A percentile compares a stretch with the other conserved stretches of the same genome.
Evolutionary conservation across 148 eudicot genomes (phyloP).

Genomic region (Rhododendron henanense): DNA sequence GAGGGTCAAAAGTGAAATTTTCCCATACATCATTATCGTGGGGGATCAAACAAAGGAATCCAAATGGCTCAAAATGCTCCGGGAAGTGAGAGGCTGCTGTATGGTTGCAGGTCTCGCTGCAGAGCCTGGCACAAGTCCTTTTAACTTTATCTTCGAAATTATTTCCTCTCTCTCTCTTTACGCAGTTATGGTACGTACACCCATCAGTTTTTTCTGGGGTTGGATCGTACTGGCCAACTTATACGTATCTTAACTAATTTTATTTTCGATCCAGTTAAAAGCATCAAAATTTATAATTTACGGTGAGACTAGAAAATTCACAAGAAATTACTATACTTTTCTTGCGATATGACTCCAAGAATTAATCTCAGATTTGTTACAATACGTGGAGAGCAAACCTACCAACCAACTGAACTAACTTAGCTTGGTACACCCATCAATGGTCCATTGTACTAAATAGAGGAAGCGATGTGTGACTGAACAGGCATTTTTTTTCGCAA

Average conservation of each 20-base stretch:
- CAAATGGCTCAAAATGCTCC: neutral
- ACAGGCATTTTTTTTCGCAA: neutral
- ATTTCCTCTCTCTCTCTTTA: neutral
- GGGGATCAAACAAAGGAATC: neutral
- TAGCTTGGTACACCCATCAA: no score
- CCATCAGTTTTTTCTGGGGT: neutral
- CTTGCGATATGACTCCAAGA: no score
- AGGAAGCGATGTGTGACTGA: neutral
- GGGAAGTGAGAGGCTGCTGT: constrained; percentile 5
- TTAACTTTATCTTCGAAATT: constrained; percentile 1
- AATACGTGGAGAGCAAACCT: accelerated
- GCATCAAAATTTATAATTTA: no score
- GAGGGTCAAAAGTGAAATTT: neutral
- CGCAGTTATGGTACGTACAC: neutral
- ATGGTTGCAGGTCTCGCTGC: neutral
- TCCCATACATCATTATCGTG: neutral
- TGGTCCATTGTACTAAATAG: neutral
- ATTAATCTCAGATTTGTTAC: no score
- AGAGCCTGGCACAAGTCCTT: constrained; percentile 4
- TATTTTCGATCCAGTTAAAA: no score
- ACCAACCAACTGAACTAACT: no score
- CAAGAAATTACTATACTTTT: no score
- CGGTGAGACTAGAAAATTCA: no score
- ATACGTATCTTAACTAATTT: no score
- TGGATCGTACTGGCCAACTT: accelerated